A percentile compares a stretch with the other conserved stretches of the same genome.
These are phyloP conservation scores for Stagonosporopsis vannaccii DNA, from an alignment of 2,329 filamentous ascomycete genomes.

Conservation along the genomic window DNA sequence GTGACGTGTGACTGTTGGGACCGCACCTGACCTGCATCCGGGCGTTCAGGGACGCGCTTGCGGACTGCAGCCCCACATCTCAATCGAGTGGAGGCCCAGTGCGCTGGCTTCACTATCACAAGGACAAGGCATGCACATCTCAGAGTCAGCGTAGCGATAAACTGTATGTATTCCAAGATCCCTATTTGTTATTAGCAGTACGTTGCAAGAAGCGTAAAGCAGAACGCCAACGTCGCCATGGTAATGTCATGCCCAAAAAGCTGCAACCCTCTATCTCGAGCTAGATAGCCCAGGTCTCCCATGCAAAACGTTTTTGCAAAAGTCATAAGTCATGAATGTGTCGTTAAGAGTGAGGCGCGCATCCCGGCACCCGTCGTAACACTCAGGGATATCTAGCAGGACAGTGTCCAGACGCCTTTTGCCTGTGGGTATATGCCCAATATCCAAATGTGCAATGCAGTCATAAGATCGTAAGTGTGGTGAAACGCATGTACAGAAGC, in stretches of 20 bases:
- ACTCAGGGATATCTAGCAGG: conserved; percentile 45
- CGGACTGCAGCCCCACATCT: conserved; percentile 4
- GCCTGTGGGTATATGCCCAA: conserved; percentile 36
- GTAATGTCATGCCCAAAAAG: conserved; percentile 15
- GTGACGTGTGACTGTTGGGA: conserved; percentile 20
- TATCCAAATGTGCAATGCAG: conserved; percentile 37
- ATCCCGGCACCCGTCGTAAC: conserved; percentile 43
- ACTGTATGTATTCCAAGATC: neutral
- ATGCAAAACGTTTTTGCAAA: conserved; percentile 2
- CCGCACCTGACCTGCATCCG: conserved; percentile 12
- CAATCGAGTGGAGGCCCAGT: neutral
- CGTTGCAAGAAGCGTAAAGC: conserved; percentile 14
- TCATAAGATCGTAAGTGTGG: conserved; percentile 43
- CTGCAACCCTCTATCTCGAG: conserved; percentile 14
- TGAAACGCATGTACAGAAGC: conserved; percentile 23
- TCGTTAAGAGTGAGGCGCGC: conserved; percentile 47
- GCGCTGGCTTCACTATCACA: conserved; percentile 5
- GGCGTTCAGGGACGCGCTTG: conserved; percentile 8
- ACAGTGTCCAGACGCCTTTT: conserved; percentile 34
- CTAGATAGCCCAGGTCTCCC: conserved; percentile 17
- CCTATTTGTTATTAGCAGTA: conserved; percentile 21
- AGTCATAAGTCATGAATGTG: conserved; percentile 44
- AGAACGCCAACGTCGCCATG: conserved; percentile 16
- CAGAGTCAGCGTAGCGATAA: neutral
- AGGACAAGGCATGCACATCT: neutral